Conservation (phyloP, 2,329 filamentous ascomycete genomes). For the Clonostachys byssicola region DNA sequence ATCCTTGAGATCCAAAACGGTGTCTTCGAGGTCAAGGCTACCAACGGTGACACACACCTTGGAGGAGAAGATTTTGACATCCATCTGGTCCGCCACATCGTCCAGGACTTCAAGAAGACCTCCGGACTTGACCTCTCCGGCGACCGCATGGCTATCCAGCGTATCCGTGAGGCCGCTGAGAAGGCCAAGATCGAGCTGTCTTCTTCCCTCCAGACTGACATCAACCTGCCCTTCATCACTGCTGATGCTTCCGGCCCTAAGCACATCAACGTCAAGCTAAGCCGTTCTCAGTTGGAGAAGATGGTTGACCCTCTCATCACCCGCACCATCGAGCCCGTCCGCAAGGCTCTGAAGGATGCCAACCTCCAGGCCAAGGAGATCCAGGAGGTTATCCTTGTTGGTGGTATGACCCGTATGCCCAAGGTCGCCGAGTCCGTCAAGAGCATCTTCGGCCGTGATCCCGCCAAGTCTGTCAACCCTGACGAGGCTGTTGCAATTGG, state of each 20-base stretch:
- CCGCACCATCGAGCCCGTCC: slow-evolving; percentile 85
- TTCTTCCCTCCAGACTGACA: slow-evolving; percentile 90
- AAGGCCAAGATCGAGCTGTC: slow-evolving; percentile 99
- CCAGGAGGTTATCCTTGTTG: slow-evolving; percentile 95
- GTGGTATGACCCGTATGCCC: slow-evolving; percentile 99
- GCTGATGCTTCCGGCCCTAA: slow-evolving; percentile 93
- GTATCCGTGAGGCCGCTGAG: slow-evolving; percentile 97
- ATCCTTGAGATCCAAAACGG: slow-evolving; percentile 96
- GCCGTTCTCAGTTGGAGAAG: slow-evolving; percentile 85
- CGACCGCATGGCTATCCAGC: slow-evolving; percentile 98
- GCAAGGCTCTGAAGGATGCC: slow-evolving; percentile 96
- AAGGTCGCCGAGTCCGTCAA: slow-evolving; percentile 97
- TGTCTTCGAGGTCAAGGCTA: slow-evolving; percentile 98
- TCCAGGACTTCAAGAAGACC: slow-evolving; percentile 95
- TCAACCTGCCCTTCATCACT: slow-evolving; percentile 98
- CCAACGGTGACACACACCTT: slow-evolving; percentile 97
- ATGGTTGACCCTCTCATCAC: slow-evolving; percentile 87
- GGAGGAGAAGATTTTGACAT: slow-evolving; percentile 99
- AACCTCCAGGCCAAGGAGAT: slow-evolving; percentile 88
- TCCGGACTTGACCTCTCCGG: slow-evolving; percentile 83
- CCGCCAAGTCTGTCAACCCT: slow-evolving; percentile 97
- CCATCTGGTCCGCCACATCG: slow-evolving; percentile 85
- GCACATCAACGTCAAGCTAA: slow-evolving; percentile 97
- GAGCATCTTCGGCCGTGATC: slow-evolving; percentile 92
- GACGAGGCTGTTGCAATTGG: slow-evolving; percentile 98